phyloP scores from a whole-genome alignment of 352 stramenopile species.

The Aphanomyces cochlioides region DNA sequence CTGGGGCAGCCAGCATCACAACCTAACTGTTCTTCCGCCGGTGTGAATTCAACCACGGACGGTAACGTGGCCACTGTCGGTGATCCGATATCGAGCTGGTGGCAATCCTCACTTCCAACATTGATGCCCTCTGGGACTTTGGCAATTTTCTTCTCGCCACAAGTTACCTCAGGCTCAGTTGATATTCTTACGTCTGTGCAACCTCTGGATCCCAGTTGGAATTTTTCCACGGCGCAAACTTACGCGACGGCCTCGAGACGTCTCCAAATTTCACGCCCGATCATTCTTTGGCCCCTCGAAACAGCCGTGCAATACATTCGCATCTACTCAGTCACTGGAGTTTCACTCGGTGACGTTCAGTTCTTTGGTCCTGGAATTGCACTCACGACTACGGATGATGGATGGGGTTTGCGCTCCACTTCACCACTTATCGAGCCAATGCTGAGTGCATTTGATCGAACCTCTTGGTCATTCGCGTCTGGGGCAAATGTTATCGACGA shows the following conservation, averaged over 20 bases:
- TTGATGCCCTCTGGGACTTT: constrained; percentile 49
- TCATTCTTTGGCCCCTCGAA: constrained; percentile 18
- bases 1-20: constrained; percentile 33
- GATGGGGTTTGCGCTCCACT: constrained; percentile 41
- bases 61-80: constrained; percentile 36
- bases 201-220: constrained; percentile 30
- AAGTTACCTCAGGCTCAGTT: constrained; percentile 35
- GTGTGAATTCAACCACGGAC: constrained; percentile 33
- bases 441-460: constrained; percentile 4
- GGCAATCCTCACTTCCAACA: constrained; percentile 45
- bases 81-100: constrained; percentile 49
- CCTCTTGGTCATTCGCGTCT: constrained; percentile 37
- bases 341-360: constrained; percentile 48
- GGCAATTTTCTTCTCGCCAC: constrained; percentile 47
- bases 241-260: neutral
- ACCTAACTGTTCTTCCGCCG: constrained; percentile 38
- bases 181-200: constrained; percentile 40
- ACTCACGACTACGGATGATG: constrained; percentile 47
- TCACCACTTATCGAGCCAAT: constrained; percentile 9
- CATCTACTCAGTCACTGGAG: neutral
- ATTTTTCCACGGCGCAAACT: neutral
- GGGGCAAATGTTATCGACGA: constrained; percentile 47
- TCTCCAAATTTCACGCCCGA: neutral
- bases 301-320: constrained; percentile 19
- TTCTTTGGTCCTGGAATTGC: constrained; percentile 48